These are phyloP conservation scores for Tilletia caries DNA, from an alignment of 1,284 basidiomycete species.

Conservation along the genomic window DNA sequence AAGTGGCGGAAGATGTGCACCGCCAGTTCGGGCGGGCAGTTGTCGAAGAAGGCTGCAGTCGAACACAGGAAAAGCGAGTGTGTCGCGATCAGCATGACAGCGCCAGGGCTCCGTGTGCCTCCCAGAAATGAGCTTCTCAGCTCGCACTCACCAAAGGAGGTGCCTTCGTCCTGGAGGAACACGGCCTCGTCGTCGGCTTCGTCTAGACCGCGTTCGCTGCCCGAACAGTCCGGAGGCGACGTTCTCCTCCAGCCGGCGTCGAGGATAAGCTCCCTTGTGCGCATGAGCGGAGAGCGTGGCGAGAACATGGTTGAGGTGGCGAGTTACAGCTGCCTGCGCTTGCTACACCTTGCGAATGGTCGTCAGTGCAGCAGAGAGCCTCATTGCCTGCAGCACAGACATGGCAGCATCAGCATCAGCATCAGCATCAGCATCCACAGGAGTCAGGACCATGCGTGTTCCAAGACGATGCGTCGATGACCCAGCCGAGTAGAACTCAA, in stretches of 20 bases:
- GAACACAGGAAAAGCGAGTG: too few species aligned
- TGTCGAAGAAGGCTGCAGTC: slow-evolving; percentile 31
- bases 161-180: slow-evolving; percentile 20
- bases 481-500: too few species aligned
- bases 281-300: slow-evolving; percentile 1
- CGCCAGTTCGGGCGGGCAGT: slow-evolving; percentile 32
- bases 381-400: too few species aligned
- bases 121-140: background rate
- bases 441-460: too few species aligned
- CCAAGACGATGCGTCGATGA: too few species aligned
- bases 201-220: slow-evolving; percentile 1
- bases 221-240: background rate
- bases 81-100: too few species aligned
- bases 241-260: background rate
- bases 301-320: background rate
- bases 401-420: too few species aligned
- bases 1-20: slow-evolving; percentile 29
- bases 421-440: too few species aligned
- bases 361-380: too few species aligned
- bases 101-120: background rate
- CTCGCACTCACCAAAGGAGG: slow-evolving; percentile 21
- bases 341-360: too few species aligned
- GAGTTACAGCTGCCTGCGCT: too few species aligned
- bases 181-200: slow-evolving; percentile 19
- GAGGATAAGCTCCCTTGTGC: background rate